Evolutionary conservation across 2,329 filamentous ascomycete genomes (phyloP).

Genomic region (Paraphaeosphaeria sporulosa): DNA sequence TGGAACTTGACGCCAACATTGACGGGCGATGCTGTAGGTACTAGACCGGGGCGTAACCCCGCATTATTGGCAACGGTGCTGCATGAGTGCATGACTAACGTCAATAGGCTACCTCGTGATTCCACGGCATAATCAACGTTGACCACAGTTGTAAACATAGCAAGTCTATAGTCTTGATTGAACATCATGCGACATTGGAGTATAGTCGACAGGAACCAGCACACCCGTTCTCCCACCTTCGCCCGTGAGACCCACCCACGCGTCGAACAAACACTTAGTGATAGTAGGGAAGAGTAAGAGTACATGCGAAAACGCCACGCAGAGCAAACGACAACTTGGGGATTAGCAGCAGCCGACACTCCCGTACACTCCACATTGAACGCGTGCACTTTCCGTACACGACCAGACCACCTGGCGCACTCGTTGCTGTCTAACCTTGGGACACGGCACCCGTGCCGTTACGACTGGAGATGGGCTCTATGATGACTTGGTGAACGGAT

Average conservation of each 20-base stretch:
- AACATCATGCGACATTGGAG: slow-evolving; percentile 40
- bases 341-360: slow-evolving; percentile 9
- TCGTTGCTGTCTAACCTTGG: background rate
- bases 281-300: slow-evolving; percentile 48
- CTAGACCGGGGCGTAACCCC: too few species aligned
- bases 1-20: background rate
- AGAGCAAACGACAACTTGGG: slow-evolving; percentile 16
- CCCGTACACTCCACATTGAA: slow-evolving; percentile 8
- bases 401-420: background rate
- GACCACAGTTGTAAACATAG: background rate
- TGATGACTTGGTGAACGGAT: slow-evolving; percentile 60
- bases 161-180: slow-evolving; percentile 25
- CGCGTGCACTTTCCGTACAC: slow-evolving; percentile 1
- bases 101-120: background rate
- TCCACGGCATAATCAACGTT: background rate
- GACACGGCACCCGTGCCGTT: background rate
- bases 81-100: background rate
- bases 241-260: slow-evolving; percentile 18
- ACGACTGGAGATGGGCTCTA: slow-evolving; percentile 14
- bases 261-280: slow-evolving; percentile 43
- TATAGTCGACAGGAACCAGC: slow-evolving; percentile 38
- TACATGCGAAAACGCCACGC: slow-evolving; percentile 42
- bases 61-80: slow-evolving; percentile 2
- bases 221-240: slow-evolving; percentile 24
- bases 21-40: background rate